Base-by-base conservation (phyloP, 768 basidiomycete genomes). In the Cyclocybe cylindracea region DNA sequence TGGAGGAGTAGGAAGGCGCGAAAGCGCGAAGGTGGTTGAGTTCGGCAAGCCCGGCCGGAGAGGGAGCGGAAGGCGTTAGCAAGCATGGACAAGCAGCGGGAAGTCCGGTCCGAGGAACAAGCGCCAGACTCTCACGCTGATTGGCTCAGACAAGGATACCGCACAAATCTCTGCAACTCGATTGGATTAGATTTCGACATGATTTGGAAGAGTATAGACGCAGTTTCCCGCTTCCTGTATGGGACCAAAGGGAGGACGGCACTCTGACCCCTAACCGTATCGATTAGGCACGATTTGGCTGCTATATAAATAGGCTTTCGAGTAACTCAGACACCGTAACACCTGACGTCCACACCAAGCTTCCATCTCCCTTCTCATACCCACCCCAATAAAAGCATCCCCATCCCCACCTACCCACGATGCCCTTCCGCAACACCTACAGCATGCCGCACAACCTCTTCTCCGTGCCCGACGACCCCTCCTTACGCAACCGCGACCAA, bases 361-460 rank as follows among this genome's bases (percentile, higher is more conserved):
- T n/a, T n/a, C n/a, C n/a, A n/a, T n/a, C n/a, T n/a, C n/a, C n/a
- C n/a, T n/a, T n/a, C n/a, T n/a, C n/a, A n/a, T n/a, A n/a, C n/a
- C n/a, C 45, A 31, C 43, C 39, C 38, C 24, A 24, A 24, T 24
- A 24, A 24, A 39, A 48, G n/a, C n/a, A n/a, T n/a, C n/a, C 49
- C 38, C 18, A 31, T 43, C 19, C 13, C 39, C 46, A 48, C 36
- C 34, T 32, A 32, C 37, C 40, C 42, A 34, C 39, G 36, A 61
- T 61, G 60, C 53, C 60, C 45, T 32, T 47, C 38, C 50, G 46
- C 44, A 66, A 59, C 44, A 54, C 54, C 10, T 57, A 61, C 46
- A 59, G 55, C 14, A 35, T 53, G 31, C 62, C 64, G n/a, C 62
- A 66, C 54, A 66, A 68, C 51, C 61, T 68, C 9, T 68, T 66